phyloP scores from a whole-genome alignment of 768 basidiomycete species.

The Mycena epipterygia region DNA sequence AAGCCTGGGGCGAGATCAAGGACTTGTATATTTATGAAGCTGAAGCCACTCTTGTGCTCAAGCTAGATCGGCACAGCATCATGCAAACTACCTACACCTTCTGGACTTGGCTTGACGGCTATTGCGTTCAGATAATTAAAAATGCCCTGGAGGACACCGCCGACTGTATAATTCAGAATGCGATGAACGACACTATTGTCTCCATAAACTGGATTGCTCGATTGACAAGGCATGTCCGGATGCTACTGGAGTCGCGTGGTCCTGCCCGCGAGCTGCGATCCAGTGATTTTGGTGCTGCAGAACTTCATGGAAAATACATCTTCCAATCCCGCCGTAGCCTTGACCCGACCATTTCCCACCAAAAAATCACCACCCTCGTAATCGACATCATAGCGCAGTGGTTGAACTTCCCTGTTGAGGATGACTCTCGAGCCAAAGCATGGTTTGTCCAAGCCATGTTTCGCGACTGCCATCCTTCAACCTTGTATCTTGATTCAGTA shows the following conservation, averaged over 20 bases:
- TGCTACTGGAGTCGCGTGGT: neutral
- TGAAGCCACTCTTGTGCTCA: neutral
- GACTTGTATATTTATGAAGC: neutral
- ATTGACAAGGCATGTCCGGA: neutral
- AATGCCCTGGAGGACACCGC: neutral
- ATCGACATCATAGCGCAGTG: neutral
- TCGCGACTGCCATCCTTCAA: neutral
- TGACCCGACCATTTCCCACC: neutral
- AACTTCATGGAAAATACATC: neutral
- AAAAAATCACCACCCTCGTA: neutral
- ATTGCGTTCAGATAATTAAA: neutral
- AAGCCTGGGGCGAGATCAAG: neutral
- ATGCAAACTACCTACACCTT: constrained; percentile 6
- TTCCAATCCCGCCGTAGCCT: neutral
- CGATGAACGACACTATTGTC: too few relatives aligned
- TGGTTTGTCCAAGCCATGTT: constrained; percentile 2
- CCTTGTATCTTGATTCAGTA: neutral
- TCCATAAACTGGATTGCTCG: neutral
- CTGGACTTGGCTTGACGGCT: constrained; percentile 12
- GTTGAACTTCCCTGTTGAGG: neutral
- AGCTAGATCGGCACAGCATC: constrained; percentile 2
- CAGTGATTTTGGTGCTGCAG: neutral
- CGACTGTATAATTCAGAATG: too few relatives aligned
- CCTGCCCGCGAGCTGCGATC: neutral
- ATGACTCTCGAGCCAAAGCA: neutral